Evolutionary conservation across 2,329 filamentous ascomycete species (phyloP), one percentile per base, ranked within the genome.

Genomic region (Diaporthe eres): DNA sequence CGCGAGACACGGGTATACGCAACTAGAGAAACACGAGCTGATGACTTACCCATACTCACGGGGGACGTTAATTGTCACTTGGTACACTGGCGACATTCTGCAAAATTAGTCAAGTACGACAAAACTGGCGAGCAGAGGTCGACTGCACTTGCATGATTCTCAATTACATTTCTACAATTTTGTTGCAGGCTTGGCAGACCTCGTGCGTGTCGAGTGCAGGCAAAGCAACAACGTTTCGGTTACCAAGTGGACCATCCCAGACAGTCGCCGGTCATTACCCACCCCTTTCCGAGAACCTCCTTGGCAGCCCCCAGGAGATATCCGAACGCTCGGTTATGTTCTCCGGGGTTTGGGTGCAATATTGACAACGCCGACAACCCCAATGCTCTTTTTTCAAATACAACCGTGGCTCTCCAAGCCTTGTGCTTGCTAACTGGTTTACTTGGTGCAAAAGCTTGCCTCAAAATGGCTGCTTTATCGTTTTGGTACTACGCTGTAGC

Each of bases 1-100:
- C 1, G 4, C 4, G 1, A 5, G 31, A 31, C 1, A 31, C 4
- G 4, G 31, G 47, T n/a, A 22, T 0, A 22, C 6, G 5, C 2
- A n/a, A 8, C 1, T 49, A 22, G 6, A 49, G 6, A 22, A 6
- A 49, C 7, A 19, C 2, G 47, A 4, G 15, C 15, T 15, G 5
- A 44, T 1, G 8, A 25, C 47, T 51, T 12, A 51, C 47, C 47
- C 47, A 1, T 51, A 25, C 4, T 51, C 47, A 12, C 47, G 47
- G 22, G 22, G 47, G 7, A n/a, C 47, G 0, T 51, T 1, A 12
- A 51, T 4, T 51, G 47, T 5, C 3, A 51, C 9, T 5, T 51
- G 47, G 22, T 25, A 1, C 2, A 51, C 22, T 51, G 25, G 22
- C 9, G 47, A 51, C 22, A 51, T 49, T 19, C 15, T 9, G 44